phyloP scores from a whole-genome alignment of 2,329 filamentous ascomycete genomes.

The Penicillium corylophilum region DNA sequence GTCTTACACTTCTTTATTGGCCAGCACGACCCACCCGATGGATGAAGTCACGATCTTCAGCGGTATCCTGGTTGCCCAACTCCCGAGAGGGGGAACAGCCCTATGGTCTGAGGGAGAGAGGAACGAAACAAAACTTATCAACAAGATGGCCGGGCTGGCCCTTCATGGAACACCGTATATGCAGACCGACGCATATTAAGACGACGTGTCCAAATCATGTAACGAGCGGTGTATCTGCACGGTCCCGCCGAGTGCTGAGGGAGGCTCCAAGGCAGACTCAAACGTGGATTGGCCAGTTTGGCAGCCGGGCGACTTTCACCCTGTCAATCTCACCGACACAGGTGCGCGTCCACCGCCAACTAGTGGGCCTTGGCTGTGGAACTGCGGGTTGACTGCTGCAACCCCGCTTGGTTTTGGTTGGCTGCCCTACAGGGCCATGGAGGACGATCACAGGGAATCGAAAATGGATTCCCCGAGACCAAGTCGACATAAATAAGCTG shows the following conservation, averaged over 20 bases:
- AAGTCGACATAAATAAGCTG: constrained; percentile 19
- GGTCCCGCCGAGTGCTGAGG: constrained; percentile 8
- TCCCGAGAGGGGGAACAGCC: constrained; percentile 1
- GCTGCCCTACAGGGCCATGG: constrained; percentile 20
- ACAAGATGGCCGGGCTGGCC: background rate
- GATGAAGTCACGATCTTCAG: background rate
- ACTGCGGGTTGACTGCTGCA: background rate
- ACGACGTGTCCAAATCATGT: constrained; percentile 8
- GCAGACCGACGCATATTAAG: background rate
- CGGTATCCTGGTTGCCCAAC: constrained; percentile 8
- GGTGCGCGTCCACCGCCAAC: no score
- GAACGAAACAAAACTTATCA: background rate
- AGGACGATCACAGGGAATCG: constrained; percentile 1
- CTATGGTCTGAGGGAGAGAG: background rate
- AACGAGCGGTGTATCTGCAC: constrained; percentile 23
- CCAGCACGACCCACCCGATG: background rate
- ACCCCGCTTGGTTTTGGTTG: constrained; percentile 16
- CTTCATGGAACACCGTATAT: background rate
- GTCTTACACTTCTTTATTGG: background rate
- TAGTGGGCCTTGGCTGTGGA: no score
- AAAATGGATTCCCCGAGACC: background rate
- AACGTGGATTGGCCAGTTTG: constrained; percentile 13
- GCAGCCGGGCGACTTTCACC: constrained; percentile 1
- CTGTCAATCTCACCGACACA: constrained; percentile 20
- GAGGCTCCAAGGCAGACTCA: constrained; percentile 23